Conservation (phyloP, 495 filamentous ascomycete genomes). For the Hypomontagnella monticulosa region DNA sequence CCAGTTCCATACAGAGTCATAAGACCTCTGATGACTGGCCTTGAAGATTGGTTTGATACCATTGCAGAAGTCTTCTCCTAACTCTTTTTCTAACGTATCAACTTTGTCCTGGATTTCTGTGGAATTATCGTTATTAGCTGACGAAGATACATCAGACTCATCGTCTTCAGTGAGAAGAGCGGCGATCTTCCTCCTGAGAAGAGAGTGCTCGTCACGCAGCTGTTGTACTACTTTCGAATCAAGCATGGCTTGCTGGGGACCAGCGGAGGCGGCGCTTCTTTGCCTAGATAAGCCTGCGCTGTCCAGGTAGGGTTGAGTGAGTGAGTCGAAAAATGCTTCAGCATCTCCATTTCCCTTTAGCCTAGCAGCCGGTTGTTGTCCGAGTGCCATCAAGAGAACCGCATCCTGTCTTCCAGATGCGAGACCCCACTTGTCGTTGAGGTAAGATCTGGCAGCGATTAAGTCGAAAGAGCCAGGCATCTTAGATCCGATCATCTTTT, state of each 20-base stretch:
- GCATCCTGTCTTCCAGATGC: constrained; percentile 84
- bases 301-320: constrained; percentile 78
- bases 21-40: constrained; percentile 81
- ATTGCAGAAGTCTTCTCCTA: constrained; percentile 84
- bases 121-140: constrained; percentile 66
- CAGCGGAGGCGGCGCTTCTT: constrained; percentile 67
- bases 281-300: constrained; percentile 73
- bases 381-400: constrained; percentile 78
- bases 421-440: constrained; percentile 84
- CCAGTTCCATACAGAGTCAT: constrained; percentile 95
- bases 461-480: constrained; percentile 95
- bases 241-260: constrained; percentile 79
- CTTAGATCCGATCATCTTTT: constrained; percentile 85
- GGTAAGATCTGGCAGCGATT: constrained; percentile 79
- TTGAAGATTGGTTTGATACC: constrained; percentile 87
- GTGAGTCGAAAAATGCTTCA: constrained; percentile 79
- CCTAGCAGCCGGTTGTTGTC: constrained; percentile 81
- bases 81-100: constrained; percentile 83
- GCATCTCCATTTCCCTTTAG: constrained; percentile 80
- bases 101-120: constrained; percentile 75
- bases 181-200: constrained; percentile 85
- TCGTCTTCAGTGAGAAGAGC: constrained; percentile 86
- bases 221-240: constrained; percentile 81
- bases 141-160: constrained; percentile 74
- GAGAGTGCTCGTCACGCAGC: constrained; percentile 53